phyloP scores from a whole-genome alignment of 805 yeast genomes.

The Metschnikowia proteae region DNA sequence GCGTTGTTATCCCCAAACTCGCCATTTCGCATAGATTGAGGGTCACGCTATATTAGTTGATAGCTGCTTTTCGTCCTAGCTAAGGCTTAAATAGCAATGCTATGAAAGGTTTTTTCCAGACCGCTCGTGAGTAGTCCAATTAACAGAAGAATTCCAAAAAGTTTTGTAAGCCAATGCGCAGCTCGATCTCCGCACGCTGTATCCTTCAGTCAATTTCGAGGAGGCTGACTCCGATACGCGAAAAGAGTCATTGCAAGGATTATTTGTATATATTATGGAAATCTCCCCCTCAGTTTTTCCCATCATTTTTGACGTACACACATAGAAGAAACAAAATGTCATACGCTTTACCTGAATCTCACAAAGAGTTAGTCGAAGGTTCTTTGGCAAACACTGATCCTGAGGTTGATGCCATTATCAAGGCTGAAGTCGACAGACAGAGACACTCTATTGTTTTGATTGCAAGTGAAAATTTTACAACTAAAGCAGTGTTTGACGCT shows the following conservation, averaged over 20 bases:
- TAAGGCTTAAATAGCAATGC: background rate
- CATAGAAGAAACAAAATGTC: constrained; percentile 25
- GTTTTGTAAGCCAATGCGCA: constrained; percentile 1
- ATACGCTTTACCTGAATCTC: constrained; percentile 47
- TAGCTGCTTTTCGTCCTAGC: background rate
- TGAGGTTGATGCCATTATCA: constrained; percentile 67
- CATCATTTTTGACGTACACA: background rate
- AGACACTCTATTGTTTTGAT: constrained; percentile 89
- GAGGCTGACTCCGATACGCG: constrained; percentile 6
- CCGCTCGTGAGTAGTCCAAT: background rate
- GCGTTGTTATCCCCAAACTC: constrained; percentile 88
- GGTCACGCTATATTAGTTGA: constrained; percentile 43
- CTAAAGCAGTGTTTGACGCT: constrained; percentile 92
- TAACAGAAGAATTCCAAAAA: background rate
- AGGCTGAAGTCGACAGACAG: constrained; percentile 86
- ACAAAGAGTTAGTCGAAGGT: constrained; percentile 54
- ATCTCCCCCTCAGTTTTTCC: background rate
- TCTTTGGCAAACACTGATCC: constrained; percentile 70
- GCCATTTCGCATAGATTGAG: constrained; percentile 79
- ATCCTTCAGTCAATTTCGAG: background rate
- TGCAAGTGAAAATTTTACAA: constrained; percentile 96
- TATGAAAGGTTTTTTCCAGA: background rate
- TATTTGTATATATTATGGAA: background rate
- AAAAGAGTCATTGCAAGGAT: constrained; percentile 12
- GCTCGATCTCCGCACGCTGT: background rate